Conservation (phyloP, 2,329 filamentous ascomycete genomes). For the Claviceps arundinis region DNA sequence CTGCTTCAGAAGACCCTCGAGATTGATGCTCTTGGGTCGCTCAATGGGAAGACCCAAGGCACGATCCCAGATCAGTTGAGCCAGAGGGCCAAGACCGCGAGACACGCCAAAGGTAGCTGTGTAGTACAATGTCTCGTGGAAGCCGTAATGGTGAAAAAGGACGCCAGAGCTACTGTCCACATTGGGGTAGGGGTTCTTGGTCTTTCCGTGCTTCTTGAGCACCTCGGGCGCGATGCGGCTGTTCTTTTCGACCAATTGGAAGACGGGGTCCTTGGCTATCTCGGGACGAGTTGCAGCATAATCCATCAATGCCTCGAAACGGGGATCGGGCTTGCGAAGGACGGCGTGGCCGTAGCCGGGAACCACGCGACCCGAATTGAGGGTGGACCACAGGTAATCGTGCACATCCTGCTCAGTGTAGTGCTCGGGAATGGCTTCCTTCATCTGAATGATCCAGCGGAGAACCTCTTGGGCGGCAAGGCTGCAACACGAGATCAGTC, state of each 20-base stretch:
- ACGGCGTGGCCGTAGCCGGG: slow-evolving; percentile 94
- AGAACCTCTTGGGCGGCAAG: slow-evolving; percentile 94
- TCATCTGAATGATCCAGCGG: slow-evolving; percentile 94
- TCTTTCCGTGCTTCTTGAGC: slow-evolving; percentile 91
- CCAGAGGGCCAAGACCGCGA: slow-evolving; percentile 69
- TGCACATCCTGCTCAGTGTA: slow-evolving; percentile 74
- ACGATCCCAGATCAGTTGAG: slow-evolving; percentile 92
- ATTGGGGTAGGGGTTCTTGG: slow-evolving; percentile 95
- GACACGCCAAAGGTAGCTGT: slow-evolving; percentile 58
- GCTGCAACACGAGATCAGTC: slow-evolving; percentile 21
- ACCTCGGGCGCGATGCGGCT: slow-evolving; percentile 82
- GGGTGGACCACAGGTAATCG: slow-evolving; percentile 81
- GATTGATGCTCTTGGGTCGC: slow-evolving; percentile 93
- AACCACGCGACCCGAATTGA: slow-evolving; percentile 87
- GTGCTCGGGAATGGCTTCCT: slow-evolving; percentile 64
- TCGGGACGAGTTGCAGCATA: slow-evolving; percentile 77
- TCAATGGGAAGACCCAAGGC: slow-evolving; percentile 91
- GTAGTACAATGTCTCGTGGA: slow-evolving; percentile 95
- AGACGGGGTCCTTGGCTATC: slow-evolving; percentile 78
- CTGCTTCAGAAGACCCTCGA: slow-evolving; percentile 68
- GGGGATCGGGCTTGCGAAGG: slow-evolving; percentile 89
- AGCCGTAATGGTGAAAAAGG: slow-evolving; percentile 95
- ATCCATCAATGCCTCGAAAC: slow-evolving; percentile 93
- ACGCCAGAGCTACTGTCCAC: slow-evolving; percentile 90
- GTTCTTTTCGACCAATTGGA: slow-evolving; percentile 88